Evolutionary conservation across 2,329 filamentous ascomycete species (phyloP).

Genomic region (Fusarium sp.): DNA sequence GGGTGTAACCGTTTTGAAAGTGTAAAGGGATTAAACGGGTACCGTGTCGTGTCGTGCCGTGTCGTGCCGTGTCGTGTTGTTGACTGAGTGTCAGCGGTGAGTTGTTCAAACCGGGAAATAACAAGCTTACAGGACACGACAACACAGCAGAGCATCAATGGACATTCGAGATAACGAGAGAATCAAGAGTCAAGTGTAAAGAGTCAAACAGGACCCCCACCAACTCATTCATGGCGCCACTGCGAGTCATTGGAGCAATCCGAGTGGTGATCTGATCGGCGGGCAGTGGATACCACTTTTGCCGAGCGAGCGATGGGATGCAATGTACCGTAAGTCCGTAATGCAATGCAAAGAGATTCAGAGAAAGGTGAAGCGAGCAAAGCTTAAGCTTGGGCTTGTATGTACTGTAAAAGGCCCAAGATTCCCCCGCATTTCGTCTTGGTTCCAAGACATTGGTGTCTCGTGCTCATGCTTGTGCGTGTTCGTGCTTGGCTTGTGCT

Average conservation of each 20-base stretch:
- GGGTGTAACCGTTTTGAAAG: slow-evolving; percentile 14
- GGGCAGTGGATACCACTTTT: slow-evolving; percentile 39
- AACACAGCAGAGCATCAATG: background rate
- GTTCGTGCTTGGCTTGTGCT: background rate
- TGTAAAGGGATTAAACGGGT: background rate
- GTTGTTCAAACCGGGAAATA: slow-evolving; percentile 17
- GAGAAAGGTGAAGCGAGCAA: background rate
- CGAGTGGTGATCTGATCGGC: slow-evolving; percentile 43
- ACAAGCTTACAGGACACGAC: slow-evolving; percentile 10
- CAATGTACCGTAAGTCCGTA: too few species aligned
- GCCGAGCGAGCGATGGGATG: slow-evolving; percentile 11
- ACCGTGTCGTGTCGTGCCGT: background rate
- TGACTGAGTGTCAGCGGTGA: slow-evolving; percentile 16
- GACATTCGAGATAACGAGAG: background rate
- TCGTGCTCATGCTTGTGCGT: slow-evolving; percentile 3
- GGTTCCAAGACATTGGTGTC: slow-evolving; percentile 18
- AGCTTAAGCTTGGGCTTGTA: slow-evolving; percentile 8
- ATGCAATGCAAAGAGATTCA: background rate
- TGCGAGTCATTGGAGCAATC: slow-evolving; percentile 40
- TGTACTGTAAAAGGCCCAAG: slow-evolving; percentile 27
- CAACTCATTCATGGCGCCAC: slow-evolving; percentile 31
- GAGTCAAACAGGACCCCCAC: slow-evolving; percentile 5
- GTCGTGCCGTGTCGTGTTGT: background rate
- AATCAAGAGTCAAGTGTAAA: slow-evolving; percentile 1
- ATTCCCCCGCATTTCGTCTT: slow-evolving; percentile 40